Evolutionary conservation across 1,284 basidiomycete genomes (phyloP), one percentile per base, ranked within the genome.

Genomic region (Xerocomus subilludens): DNA sequence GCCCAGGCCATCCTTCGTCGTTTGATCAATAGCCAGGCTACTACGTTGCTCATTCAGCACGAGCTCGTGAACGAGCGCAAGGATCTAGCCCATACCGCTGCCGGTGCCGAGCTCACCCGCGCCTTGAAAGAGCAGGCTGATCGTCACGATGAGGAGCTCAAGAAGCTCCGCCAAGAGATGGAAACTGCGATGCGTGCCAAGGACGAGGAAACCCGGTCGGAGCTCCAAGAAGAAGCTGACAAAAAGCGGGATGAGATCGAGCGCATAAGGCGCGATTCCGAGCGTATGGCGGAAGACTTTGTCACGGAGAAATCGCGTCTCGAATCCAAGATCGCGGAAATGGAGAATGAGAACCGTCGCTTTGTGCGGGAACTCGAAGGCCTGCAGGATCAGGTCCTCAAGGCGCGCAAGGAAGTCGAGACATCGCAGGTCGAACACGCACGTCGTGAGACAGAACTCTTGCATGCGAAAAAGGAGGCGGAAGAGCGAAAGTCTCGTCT

Each of bases 61-160:
- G 87, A 88, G 77, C 74, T 88, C 55, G 85, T 85, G 2, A 85
- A 85, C 72, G 78, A 88, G 77, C 81, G 76, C 70, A 87, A 84
- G 72, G 79, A 82, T 42, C 78, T 88, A 3, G 78, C 82, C 3
- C 79, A 87, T 51, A 88, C 87, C 8, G 77, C 85, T 13, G 87
- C 87, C 23, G 87, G 87, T 14, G 79, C 79, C 13, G 86, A 85
- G 74, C 81, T 88, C 67, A 79, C 82, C 51, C 81, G 80, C 25
- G 87, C 86, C 27, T 59, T 87, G 49, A 79, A 81, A 69, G 80
- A 82, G 65, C 85, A 86, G 76, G 76, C 83, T 30, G 73, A 82
- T 65, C 82, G 79, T 64, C 85, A 88, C 69, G 75, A 79, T 16
- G 78, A 81, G 2, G 86, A 88, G 66, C 76, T 88, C 76, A 76